Base-by-base conservation (phyloP, 208 protist species). In the Trypanosoma melophagium region DNA sequence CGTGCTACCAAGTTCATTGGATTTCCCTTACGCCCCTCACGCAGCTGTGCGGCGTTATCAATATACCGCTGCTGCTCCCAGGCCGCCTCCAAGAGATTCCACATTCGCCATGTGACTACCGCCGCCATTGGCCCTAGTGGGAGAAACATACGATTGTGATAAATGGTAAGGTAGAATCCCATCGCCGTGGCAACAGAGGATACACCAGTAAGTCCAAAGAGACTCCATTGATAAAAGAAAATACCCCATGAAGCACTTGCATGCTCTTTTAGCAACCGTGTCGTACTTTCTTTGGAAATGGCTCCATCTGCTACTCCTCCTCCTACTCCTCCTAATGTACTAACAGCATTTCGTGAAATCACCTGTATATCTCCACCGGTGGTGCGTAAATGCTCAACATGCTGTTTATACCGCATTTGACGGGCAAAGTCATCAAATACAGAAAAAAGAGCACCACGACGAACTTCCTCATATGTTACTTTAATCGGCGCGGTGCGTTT, bases 31-130 rank as follows among this genome's bases (percentile, higher is more conserved):
- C 88, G 88, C 57, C 83, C 72, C 52, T 82, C 79, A 9, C 88
- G 76, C 60, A 94, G 52, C 65, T 69, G 69, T 21, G 85, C 85
- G 1, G 88, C 88, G 52, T 90, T 89, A 56, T 94, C 83, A 61
- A 86, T 80, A 72, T 89, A 94, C 19, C 83, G 79, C 74, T 94
- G 83, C 71, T 87, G 77, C 63, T 81, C 84, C 84, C 88, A 91
- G 13, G 86, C 77, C 44, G 72, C 75, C 77, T 94, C 88, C 28
- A 94, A 64, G 19, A 83, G 61, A 45, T 77, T 74, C 88, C 88
- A 94, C 59, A 91, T 40, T 3, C 84, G 79, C 83, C 85, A 94
- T 71, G 88, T 77, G 65, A 87, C 74, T 10, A 67, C 79, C 14
- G 71, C 83, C 10, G 52, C 69, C 53, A 94, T 83, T 45, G 88